Conservation (phyloP, 2,329 filamentous ascomycete species). For the Trichoderma gracile region DNA sequence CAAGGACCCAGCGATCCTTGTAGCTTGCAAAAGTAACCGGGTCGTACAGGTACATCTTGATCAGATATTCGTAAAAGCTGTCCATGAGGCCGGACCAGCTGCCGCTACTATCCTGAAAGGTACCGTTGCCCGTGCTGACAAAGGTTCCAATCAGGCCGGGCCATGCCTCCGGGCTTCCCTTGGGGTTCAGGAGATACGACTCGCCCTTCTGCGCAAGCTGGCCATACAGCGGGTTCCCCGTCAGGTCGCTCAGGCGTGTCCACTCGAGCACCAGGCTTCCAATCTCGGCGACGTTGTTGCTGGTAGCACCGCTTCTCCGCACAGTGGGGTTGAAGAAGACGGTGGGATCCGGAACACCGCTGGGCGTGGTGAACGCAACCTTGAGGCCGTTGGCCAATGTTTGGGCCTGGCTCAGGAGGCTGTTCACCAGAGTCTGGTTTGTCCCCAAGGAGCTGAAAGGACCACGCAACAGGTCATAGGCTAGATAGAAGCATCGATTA, state of each 20-base stretch:
- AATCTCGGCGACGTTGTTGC: constrained; percentile 73
- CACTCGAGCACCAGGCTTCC: constrained; percentile 83
- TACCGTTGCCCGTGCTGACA: constrained; percentile 64
- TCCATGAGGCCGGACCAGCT: constrained; percentile 78
- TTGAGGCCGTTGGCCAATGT: constrained; percentile 71
- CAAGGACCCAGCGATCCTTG: constrained; percentile 72
- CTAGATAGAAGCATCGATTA: constrained; percentile 36
- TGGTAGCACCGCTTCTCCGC: constrained; percentile 49
- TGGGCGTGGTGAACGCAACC: constrained; percentile 75
- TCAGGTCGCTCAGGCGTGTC: constrained; percentile 76
- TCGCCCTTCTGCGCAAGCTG: constrained; percentile 67
- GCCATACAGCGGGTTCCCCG: constrained; percentile 66
- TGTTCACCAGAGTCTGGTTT: constrained; percentile 50
- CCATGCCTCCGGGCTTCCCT: constrained; percentile 64
- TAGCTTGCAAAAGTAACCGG: constrained; percentile 62
- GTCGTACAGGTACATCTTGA: constrained; percentile 89
- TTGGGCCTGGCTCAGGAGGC: constrained; percentile 66
- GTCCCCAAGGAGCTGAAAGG: constrained; percentile 56
- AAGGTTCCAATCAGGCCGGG: constrained; percentile 72
- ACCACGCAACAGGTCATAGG: constrained; percentile 71
- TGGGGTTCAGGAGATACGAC: constrained; percentile 66
- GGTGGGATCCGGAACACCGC: constrained; percentile 71
- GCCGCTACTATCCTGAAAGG: constrained; percentile 66
- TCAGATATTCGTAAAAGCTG: constrained; percentile 85
- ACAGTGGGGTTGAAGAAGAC: constrained; percentile 59